Percentiles rank a stretch among this genome's conserved stretches.
phyloP scores from a whole-genome alignment of 371 early-diverging fungal genomes.

The Fennellomyces sp. region DNA sequence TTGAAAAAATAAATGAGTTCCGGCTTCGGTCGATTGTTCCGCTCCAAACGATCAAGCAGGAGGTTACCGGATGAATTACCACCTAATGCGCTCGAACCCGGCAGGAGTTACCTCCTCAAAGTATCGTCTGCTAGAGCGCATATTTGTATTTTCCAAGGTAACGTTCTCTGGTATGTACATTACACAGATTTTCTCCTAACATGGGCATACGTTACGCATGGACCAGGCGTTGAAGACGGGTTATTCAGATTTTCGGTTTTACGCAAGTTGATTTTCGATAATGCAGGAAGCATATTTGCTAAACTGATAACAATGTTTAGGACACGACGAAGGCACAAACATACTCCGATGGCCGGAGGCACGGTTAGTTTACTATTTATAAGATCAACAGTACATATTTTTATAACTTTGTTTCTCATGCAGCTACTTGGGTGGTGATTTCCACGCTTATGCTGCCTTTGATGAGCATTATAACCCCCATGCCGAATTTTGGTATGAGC shows the following conservation, averaged over 20 bases:
- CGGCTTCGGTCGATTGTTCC: too few species aligned
- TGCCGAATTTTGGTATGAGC: slow-evolving; percentile 3
- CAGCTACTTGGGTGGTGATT: background rate
- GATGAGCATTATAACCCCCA: background rate
- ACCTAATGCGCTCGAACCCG: background rate
- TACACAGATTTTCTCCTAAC: background rate
- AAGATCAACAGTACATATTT: background rate
- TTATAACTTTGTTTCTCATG: background rate
- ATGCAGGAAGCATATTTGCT: too few species aligned
- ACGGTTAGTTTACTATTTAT: background rate
- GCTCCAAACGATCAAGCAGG: too few species aligned
- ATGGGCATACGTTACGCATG: background rate
- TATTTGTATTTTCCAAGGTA: background rate
- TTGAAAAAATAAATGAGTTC: too few species aligned
- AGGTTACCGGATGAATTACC: background rate
- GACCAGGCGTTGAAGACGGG: background rate
- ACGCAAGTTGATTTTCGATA: too few species aligned
- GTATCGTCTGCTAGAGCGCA: background rate
- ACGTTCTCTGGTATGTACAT: too few species aligned
- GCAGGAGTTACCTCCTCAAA: background rate
- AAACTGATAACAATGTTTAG: too few species aligned
- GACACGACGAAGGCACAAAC: too few species aligned
- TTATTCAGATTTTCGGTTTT: background rate
- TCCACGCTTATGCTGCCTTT: background rate
- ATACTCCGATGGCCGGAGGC: background rate